Evolutionary conservation across 306 rosid species (phyloP).

Genomic region (Rosa lucieae): DNA sequence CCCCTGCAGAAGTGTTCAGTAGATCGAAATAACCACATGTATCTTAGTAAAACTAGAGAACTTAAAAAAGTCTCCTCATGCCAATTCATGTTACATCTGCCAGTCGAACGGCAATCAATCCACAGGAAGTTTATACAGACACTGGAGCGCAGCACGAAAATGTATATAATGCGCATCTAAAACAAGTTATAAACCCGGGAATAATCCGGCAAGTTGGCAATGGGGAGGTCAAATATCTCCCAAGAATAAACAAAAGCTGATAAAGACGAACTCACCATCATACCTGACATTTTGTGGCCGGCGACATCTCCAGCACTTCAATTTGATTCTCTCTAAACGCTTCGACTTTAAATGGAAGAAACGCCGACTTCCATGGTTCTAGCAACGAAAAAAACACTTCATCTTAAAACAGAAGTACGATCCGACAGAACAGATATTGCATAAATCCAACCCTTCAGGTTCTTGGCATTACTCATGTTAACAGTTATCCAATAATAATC

Average conservation of each 20-base stretch:
- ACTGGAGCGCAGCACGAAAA: not conserved
- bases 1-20: conserved; percentile 41
- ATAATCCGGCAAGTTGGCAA: not conserved
- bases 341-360: conserved; percentile 40
- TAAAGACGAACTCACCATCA: conserved; percentile 67
- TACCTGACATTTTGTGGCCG: conserved; percentile 71
- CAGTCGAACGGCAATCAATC: not conserved
- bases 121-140: not conserved
- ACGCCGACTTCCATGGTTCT: conserved; percentile 58
- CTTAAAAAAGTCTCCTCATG: not conserved
- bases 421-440: not conserved
- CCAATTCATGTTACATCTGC: not conserved
- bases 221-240: not conserved
- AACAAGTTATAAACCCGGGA: not conserved
- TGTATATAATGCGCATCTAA: not conserved
- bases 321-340: conserved; percentile 27
- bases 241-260: conserved; percentile 10
- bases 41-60: not conserved
- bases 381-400: conserved; percentile 7
- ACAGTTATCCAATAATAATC: not conserved
- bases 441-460: not conserved
- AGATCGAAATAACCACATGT: not conserved
- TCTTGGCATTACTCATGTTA: not conserved
- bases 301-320: conserved; percentile 32
- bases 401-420: not conserved